Evolutionary conservation across 2,329 filamentous ascomycete genomes (phyloP), one percentile per base, ranked within the genome.

Genomic region (Colletotrichum lupini): DNA sequence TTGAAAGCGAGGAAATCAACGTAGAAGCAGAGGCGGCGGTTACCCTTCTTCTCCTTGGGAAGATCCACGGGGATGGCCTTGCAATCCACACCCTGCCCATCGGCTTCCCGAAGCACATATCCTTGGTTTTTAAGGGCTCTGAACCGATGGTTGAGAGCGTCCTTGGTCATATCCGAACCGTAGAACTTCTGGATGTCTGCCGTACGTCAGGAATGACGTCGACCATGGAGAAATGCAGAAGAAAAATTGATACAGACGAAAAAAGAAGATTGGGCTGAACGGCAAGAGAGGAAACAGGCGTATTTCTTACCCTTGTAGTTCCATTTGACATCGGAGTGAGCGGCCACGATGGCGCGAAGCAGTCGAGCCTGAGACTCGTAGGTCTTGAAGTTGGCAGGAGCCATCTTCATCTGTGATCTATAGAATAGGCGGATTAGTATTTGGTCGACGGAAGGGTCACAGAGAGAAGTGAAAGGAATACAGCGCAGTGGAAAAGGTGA

Each of bases 291-390:
- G 63, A 62, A 57, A 46, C 9, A 26, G 9, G 35, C 22, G 59
- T 26, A 32, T 57, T 42, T 59, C 88, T 83, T 86, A 92, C 91
- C 89, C 77, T 87, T 89, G 80, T 89, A 92, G 79, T 92, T 89
- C 66, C 91, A 87, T 74, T 87, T 89, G 0, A 88, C 77, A 0
- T 83, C 82, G 0, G 87, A 87, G 67, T 89, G 85, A 3, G 89
- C 88, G 0, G 90, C 91, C 0, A 92, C 82, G 28, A 92, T 87
- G 5, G 91, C 90, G 1, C 89, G 87, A 3, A 92, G 83, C 46
- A 92, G 87, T 58, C 91, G 89, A 24, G 87, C 86, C 75, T 90
- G 89, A 0, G 88, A 85, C 79, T 92, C 90, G 78, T 90, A 91
- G 2, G 84, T 85, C 74, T 87, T 88, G 82, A 91, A 92, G 76